Evolutionary conservation across 2,329 filamentous ascomycete genomes (phyloP).

Genomic region (Penicillium sp.): DNA sequence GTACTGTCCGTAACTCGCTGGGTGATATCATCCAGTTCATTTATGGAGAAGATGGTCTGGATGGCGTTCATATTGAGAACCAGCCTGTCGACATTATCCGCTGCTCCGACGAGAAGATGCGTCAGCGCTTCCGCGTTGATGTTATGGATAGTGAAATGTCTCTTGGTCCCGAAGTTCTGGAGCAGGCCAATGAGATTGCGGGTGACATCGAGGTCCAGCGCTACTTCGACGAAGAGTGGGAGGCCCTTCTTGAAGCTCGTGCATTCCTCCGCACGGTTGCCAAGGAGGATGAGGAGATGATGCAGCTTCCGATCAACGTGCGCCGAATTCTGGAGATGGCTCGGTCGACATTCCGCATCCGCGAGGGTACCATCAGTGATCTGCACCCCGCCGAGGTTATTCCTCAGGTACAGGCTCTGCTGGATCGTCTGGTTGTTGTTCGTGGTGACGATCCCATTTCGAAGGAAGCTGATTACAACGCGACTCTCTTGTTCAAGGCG

Average conservation of each 20-base stretch:
- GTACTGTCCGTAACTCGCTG: slow-evolving; percentile 93
- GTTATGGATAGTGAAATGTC: slow-evolving; percentile 71
- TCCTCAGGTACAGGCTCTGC: slow-evolving; percentile 71
- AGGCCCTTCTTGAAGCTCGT: slow-evolving; percentile 73
- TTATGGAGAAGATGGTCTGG: slow-evolving; percentile 95
- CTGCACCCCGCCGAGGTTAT: slow-evolving; percentile 86
- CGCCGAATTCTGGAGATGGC: slow-evolving; percentile 87
- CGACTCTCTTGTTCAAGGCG: slow-evolving; percentile 89
- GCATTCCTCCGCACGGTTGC: slow-evolving; percentile 71
- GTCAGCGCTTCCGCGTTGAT: slow-evolving; percentile 80
- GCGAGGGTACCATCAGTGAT: slow-evolving; percentile 82
- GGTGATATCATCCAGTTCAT: slow-evolving; percentile 97
- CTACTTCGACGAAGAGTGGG: slow-evolving; percentile 85
- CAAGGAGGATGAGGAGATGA: slow-evolving; percentile 76
- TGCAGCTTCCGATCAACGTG: slow-evolving; percentile 92
- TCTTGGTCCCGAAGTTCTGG: slow-evolving; percentile 71
- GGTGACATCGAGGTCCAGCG: slow-evolving; percentile 87
- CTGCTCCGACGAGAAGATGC: slow-evolving; percentile 75
- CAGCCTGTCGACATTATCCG: slow-evolving; percentile 86
- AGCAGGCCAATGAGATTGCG: slow-evolving; percentile 81
- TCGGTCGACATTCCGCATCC: slow-evolving; percentile 87
- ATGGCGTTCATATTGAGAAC: slow-evolving; percentile 90
- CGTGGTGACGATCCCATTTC: slow-evolving; percentile 83
- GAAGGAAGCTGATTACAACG: slow-evolving; percentile 80
- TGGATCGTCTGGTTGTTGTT: slow-evolving; percentile 80